Evolutionary conservation across 2,329 filamentous ascomycete species (phyloP).

Genomic region (Ophiocordyceps australis): DNA sequence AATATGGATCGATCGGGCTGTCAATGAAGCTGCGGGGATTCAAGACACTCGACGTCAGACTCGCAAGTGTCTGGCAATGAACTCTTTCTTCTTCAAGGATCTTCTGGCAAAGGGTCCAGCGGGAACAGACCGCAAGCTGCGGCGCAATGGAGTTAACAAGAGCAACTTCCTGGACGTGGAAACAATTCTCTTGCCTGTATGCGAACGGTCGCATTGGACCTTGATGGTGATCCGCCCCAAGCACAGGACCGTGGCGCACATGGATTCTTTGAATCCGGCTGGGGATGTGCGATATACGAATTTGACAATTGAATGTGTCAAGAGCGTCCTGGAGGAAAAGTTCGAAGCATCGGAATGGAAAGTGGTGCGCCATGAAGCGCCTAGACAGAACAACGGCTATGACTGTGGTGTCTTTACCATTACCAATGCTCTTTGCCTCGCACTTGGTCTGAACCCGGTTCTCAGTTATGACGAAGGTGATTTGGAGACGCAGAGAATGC

Average conservation of each 20-base stretch:
- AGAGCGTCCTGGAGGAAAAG: conserved; percentile 30
- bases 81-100: conserved; percentile 46
- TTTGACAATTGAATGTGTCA: conserved; percentile 34
- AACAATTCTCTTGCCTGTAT: conserved; percentile 53
- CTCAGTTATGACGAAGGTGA: conserved; percentile 29
- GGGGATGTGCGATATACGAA: conserved; percentile 21
- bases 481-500: conserved; percentile 39
- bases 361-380: conserved; percentile 27
- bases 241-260: conserved; percentile 42
- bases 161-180: conserved; percentile 46
- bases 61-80: conserved; percentile 43
- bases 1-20: conserved; percentile 36
- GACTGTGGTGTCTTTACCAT: conserved; percentile 69
- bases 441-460: conserved; percentile 32
- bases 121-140: conserved; percentile 34
- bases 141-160: conserved; percentile 36
- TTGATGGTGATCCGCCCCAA: conserved; percentile 47
- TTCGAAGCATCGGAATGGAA: conserved; percentile 44
- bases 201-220: conserved; percentile 50
- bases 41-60: conserved; percentile 23
- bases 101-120: conserved; percentile 27
- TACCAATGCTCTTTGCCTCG: conserved; percentile 49
- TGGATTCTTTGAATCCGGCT: conserved; percentile 41
- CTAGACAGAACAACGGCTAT: conserved; percentile 44
- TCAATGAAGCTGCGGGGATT: conserved; percentile 38